phyloP scores from a whole-genome alignment of 2,329 filamentous ascomycete genomes.

The Colletotrichum sp. region DNA sequence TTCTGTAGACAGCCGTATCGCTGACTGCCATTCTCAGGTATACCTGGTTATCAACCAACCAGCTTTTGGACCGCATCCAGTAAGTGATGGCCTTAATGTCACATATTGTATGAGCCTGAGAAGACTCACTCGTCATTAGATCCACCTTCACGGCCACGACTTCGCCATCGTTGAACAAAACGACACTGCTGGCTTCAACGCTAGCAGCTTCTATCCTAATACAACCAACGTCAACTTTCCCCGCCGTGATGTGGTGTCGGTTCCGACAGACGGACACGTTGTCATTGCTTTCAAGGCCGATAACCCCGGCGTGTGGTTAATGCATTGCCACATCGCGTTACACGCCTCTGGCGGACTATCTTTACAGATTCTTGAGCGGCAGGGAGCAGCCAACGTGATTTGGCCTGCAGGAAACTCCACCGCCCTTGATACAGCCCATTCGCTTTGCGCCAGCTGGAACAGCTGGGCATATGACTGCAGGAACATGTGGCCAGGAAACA shows the following conservation, averaged over 20 bases:
- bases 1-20: neutral
- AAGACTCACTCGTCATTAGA: neutral
- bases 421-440: fast-evolving
- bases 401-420: fast-evolving
- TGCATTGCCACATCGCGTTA: neutral
- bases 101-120: too few species aligned
- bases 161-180: neutral
- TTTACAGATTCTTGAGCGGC: neutral
- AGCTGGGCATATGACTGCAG: neutral
- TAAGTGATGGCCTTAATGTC: neutral
- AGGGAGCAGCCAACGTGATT: fast-evolving
- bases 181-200: neutral
- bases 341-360: neutral
- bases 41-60: neutral
- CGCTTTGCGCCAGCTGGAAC: neutral
- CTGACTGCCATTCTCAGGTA: neutral
- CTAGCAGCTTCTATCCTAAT: fast-evolving
- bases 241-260: neutral
- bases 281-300: neutral
- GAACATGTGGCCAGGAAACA: neutral
- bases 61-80: neutral
- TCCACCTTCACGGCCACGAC: neutral
- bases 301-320: neutral
- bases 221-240: neutral
- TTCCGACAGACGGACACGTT: fast-evolving